These are phyloP conservation scores for Pueraria montana DNA, from an alignment of 306 rosid genomes.

Conservation along the genomic window DNA sequence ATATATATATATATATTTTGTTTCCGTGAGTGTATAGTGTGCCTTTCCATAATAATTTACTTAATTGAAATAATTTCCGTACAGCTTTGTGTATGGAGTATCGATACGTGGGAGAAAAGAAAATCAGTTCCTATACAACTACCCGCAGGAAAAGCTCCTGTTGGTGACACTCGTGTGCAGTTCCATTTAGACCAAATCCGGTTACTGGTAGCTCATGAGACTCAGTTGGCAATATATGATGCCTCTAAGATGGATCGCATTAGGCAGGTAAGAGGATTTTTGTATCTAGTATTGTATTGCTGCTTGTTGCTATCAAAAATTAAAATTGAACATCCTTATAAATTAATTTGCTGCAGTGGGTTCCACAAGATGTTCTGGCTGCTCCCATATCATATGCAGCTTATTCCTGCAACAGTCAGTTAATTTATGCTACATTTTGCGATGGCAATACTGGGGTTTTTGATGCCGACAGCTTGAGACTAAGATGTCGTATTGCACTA, in stretches of 20 bases:
- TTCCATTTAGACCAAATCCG: conserved; percentile 76
- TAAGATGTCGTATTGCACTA: conserved; percentile 76
- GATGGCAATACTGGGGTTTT: conserved; percentile 84
- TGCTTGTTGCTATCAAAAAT: not conserved
- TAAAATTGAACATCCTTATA: conserved; percentile 24
- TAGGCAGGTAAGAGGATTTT: conserved; percentile 62
- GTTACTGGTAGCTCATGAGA: conserved; percentile 74
- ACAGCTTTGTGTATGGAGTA: conserved; percentile 85
- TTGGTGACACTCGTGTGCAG: conserved; percentile 79
- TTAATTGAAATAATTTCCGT: conserved; percentile 22
- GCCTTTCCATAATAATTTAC: conserved; percentile 29
- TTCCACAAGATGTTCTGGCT: conserved; percentile 73
- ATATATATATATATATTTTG: not conserved
- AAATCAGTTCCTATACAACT: conserved; percentile 66
- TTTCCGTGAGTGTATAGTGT: conserved; percentile 16
- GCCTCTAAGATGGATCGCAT: conserved; percentile 84
- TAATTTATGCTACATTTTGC: conserved; percentile 66
- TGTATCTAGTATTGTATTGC: not conserved
- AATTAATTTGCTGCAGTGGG: conserved; percentile 70
- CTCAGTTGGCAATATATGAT: conserved; percentile 84
- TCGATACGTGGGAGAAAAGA: conserved; percentile 91
- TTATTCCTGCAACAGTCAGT: conserved; percentile 75
- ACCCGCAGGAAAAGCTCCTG: conserved; percentile 72
- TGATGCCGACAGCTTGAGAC: conserved; percentile 72
- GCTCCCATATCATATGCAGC: conserved; percentile 75